Conservation (phyloP, 1,284 basidiomycete species). For the Microbotryum silenes-acaulis region DNA sequence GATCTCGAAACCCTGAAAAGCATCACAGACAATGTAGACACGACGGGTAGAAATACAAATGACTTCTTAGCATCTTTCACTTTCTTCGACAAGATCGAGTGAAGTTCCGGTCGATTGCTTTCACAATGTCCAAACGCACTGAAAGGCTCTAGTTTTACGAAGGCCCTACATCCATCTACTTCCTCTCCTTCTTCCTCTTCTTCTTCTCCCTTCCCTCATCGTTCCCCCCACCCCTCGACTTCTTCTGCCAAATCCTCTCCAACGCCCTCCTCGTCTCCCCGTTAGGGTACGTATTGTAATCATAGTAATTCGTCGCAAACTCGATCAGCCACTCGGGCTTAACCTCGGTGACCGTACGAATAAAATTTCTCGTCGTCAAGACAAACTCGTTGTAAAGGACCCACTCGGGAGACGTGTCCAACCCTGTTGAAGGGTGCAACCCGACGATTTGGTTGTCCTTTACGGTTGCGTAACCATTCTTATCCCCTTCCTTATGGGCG, state of each 20-base stretch:
- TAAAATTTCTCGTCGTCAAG: conserved; percentile 75
- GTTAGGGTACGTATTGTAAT: conserved; percentile 57
- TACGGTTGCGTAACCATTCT: conserved; percentile 58
- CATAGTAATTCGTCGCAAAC: conserved; percentile 70
- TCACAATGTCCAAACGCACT: not conserved
- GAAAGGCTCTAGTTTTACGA: not conserved
- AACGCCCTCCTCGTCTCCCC: conserved; percentile 67
- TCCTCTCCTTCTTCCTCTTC: conserved; percentile 21
- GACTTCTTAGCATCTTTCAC: not conserved
- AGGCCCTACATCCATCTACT: not conserved
- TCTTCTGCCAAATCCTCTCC: conserved; percentile 42
- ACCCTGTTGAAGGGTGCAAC: conserved; percentile 90
- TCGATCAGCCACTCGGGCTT: conserved; percentile 67
- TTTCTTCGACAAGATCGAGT: not conserved
- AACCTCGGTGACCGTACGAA: conserved; percentile 85
- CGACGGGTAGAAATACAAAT: not conserved
- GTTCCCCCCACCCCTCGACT: conserved; percentile 7
- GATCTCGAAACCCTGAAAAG: not conserved
- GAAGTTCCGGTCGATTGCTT: not conserved
- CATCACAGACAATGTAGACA: not conserved
- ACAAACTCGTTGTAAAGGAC: conserved; percentile 98
- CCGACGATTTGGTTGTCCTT: conserved; percentile 90
- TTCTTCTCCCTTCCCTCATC: conserved; percentile 19
- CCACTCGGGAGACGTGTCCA: conserved; percentile 93
- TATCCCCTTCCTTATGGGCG: conserved; percentile 90